A percentile compares a stretch with the other conserved stretches of the same genome.
Evolutionary conservation across 371 early-diverging fungal species (phyloP).

Genomic region (Apophysomyces trapeziformis): DNA sequence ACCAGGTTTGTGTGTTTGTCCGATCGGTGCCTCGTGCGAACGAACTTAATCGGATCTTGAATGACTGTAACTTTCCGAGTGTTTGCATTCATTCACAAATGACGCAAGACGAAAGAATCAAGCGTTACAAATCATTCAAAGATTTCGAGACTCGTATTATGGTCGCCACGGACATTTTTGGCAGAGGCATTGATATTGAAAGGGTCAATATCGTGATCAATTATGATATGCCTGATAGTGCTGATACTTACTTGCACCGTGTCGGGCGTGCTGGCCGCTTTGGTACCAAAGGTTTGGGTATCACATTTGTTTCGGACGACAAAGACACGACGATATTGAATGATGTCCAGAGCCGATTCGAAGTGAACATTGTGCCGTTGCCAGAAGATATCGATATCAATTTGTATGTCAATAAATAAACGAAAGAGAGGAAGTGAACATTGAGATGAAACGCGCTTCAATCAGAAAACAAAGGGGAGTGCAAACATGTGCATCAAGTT

Average conservation of each 20-base stretch:
- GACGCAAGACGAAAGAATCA: slow-evolving; percentile 90
- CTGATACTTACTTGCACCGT: slow-evolving; percentile 97
- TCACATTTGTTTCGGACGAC: slow-evolving; percentile 94
- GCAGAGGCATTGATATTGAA: slow-evolving; percentile 99
- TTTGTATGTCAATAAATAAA: slow-evolving; percentile 56
- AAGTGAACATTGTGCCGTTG: slow-evolving; percentile 90
- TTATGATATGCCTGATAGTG: slow-evolving; percentile 96
- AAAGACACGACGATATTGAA: slow-evolving; percentile 85
- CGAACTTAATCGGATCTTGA: slow-evolving; percentile 86
- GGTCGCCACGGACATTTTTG: slow-evolving; percentile 98
- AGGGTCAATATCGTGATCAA: slow-evolving; percentile 99
- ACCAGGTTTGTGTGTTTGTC: slow-evolving; percentile 98
- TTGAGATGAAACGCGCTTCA: too few relatives aligned
- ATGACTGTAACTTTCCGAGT: slow-evolving; percentile 92
- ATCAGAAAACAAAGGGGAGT: too few relatives aligned
- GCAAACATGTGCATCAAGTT: too few relatives aligned
- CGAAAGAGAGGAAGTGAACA: too few relatives aligned
- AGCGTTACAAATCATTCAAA: slow-evolving; percentile 96
- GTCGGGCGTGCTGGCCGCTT: slow-evolving; percentile 99
- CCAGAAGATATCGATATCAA: slow-evolving; percentile 88
- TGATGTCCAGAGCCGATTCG: slow-evolving; percentile 94
- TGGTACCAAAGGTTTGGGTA: slow-evolving; percentile 98
- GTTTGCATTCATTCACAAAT: slow-evolving; percentile 93
- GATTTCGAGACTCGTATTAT: slow-evolving; percentile 92
- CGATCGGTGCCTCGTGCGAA: slow-evolving; percentile 90